phyloP scores from a whole-genome alignment of 1,284 basidiomycete genomes.

The Spongispora temasekensis region DNA sequence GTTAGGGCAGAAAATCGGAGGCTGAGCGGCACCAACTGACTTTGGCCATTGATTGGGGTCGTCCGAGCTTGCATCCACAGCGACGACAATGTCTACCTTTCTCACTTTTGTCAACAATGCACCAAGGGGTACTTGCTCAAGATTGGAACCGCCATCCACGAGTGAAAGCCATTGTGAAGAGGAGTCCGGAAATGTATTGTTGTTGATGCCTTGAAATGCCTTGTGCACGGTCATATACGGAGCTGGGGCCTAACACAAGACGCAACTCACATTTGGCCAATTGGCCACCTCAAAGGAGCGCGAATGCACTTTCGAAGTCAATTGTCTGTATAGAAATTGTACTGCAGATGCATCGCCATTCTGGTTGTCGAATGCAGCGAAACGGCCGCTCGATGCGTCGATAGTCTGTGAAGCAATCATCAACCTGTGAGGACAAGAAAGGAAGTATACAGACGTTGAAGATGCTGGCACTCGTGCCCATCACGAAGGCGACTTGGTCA shows the following conservation, averaged over 20 bases:
- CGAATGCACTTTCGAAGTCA: constrained; percentile 47
- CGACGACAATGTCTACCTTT: constrained; percentile 67
- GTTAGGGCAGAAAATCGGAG: constrained; percentile 2
- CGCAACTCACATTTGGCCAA: constrained; percentile 55
- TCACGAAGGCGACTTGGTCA: constrained; percentile 65
- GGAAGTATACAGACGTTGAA: constrained; percentile 57
- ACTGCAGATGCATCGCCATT: constrained; percentile 43
- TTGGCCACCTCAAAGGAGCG: constrained; percentile 63
- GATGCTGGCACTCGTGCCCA: constrained; percentile 64
- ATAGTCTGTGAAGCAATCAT: constrained; percentile 40
- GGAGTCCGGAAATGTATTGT: constrained; percentile 48
- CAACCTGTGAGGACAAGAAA: neutral
- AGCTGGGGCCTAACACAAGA: neutral
- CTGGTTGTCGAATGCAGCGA: constrained; percentile 27
- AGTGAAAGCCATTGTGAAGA: constrained; percentile 53
- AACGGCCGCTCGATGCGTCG: constrained; percentile 44
- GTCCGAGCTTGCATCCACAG: constrained; percentile 66
- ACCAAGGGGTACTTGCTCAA: constrained; percentile 66
- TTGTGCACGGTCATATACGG: constrained; percentile 15
- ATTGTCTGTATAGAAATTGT: constrained; percentile 48
- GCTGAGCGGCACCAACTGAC: constrained; percentile 38
- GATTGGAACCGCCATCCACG: constrained; percentile 61
- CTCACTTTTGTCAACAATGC: constrained; percentile 66
- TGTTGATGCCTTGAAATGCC: constrained; percentile 55
- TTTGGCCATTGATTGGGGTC: constrained; percentile 66